Conservation (phyloP, 305 asterid species). For the Fraxinus baroniana region DNA sequence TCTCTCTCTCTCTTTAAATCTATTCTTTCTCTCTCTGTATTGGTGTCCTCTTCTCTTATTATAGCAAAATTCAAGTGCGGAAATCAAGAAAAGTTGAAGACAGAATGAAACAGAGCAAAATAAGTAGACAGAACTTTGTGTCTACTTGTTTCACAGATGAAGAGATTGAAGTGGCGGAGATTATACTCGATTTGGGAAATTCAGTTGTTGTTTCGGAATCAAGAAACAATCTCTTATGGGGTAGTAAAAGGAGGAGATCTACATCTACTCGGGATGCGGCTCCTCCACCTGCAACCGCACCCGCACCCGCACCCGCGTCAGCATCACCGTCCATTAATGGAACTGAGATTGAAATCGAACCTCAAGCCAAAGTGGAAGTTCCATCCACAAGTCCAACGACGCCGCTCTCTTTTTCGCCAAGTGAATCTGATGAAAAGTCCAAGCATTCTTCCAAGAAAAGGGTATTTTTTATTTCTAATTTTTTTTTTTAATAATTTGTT, state of each 20-base stretch:
- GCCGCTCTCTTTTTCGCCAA: conserved; percentile 43
- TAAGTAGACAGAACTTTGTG: not conserved
- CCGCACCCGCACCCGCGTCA: conserved; percentile 1
- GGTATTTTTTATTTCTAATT: conserved; percentile 18
- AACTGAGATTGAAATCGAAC: not conserved
- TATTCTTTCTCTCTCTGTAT: not conserved
- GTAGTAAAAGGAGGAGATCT: conserved; percentile 41
- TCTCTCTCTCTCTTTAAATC: conserved; percentile 1
- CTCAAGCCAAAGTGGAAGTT: conserved; percentile 16
- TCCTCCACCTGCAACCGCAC: too few relatives aligned
- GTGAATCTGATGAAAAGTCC: conserved; percentile 42
- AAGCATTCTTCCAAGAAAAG: conserved; percentile 32
- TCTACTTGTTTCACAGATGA: conserved; percentile 22
- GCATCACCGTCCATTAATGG: conserved; percentile 12
- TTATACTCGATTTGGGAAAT: conserved; percentile 36
- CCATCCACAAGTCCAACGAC: conserved; percentile 49
- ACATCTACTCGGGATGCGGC: not conserved
- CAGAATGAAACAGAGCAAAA: conserved; percentile 29
- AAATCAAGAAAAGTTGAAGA: not conserved
- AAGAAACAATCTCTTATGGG: conserved; percentile 31
- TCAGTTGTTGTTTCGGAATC: conserved; percentile 15
- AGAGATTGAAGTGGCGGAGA: conserved; percentile 34
- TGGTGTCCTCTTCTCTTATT: not conserved
- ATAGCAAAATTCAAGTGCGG: not conserved
- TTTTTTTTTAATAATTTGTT: not conserved